phyloP scores from a whole-genome alignment of 768 basidiomycete genomes.

The Lepiota brunneoincarnata region DNA sequence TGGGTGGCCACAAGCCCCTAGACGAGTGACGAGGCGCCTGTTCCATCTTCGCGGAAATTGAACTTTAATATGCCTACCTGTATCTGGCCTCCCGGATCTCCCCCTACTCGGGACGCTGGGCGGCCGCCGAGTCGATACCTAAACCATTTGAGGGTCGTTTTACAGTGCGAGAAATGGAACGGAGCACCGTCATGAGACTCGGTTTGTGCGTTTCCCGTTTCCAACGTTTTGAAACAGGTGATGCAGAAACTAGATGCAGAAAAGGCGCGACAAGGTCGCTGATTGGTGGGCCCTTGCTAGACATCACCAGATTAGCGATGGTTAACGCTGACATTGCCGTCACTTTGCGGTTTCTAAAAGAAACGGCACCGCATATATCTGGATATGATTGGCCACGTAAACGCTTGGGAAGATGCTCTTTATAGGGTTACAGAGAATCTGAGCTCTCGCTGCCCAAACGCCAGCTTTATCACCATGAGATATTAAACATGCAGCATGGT shows the following conservation, averaged over 20 bases:
- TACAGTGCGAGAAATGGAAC: background rate
- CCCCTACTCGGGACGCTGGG: background rate
- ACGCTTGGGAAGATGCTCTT: too few relatives aligned
- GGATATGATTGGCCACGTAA: too few relatives aligned
- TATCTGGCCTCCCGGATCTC: background rate
- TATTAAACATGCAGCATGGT: too few relatives aligned
- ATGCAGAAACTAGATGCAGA: background rate
- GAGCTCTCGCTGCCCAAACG: too few relatives aligned
- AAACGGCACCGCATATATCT: too few relatives aligned
- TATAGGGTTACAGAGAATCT: too few relatives aligned
- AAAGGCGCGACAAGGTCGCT: background rate
- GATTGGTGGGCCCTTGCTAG: background rate
- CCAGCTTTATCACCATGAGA: too few relatives aligned
- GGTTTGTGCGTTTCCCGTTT: background rate
- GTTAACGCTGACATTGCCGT: conserved; percentile 1
- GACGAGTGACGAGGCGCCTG: background rate
- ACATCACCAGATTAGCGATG: background rate
- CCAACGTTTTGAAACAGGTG: too few relatives aligned
- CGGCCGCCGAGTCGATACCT: background rate
- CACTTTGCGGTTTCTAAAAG: background rate
- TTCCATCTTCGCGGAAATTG: conserved; percentile 9
- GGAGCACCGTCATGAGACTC: background rate
- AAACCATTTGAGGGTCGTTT: background rate
- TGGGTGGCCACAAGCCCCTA: background rate
- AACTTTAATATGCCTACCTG: conserved; percentile 4